phyloP scores from a whole-genome alignment of 352 stramenopile genomes.

The Globisporangium parvum region DNA sequence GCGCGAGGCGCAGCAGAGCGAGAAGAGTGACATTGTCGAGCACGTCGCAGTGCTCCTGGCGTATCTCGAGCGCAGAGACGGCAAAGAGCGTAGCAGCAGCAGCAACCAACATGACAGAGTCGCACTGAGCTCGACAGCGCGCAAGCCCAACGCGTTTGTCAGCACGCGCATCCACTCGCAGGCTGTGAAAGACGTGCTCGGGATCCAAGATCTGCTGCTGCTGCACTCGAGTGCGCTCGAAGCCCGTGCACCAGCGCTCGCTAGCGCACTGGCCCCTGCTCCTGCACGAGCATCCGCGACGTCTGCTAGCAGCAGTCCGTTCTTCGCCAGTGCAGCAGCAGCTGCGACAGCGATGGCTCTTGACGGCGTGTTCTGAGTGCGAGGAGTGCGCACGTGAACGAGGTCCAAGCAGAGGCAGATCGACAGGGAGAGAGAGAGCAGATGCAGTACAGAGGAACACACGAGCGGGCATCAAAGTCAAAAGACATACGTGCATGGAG shows the following conservation, averaged over 20 bases:
- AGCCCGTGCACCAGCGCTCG: not conserved
- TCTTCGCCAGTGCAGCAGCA: constrained; percentile 3
- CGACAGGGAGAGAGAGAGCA: not conserved
- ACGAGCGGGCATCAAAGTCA: not conserved
- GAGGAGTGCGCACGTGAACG: too few species aligned
- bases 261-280: not conserved
- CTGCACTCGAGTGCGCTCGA: constrained; percentile 9
- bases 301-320: not conserved
- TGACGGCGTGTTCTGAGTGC: constrained; percentile 11
- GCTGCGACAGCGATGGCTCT: not conserved
- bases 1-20: constrained; percentile 25
- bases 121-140: not conserved
- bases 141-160: constrained; percentile 13
- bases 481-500: not conserved
- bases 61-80: constrained; percentile 21
- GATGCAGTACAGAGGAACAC: not conserved
- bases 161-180: constrained; percentile 27
- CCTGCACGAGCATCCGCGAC: not conserved
- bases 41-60: constrained; percentile 30
- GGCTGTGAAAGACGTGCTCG: constrained; percentile 24
- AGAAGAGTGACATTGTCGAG: constrained; percentile 19
- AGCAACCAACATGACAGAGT: not conserved
- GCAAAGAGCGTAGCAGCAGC: not conserved
- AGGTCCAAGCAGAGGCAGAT: not conserved
- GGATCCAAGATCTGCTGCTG: constrained; percentile 29